These are phyloP conservation scores for Vitis riparia DNA, from an alignment of 164 flowering plant species.

Conservation along the genomic window DNA sequence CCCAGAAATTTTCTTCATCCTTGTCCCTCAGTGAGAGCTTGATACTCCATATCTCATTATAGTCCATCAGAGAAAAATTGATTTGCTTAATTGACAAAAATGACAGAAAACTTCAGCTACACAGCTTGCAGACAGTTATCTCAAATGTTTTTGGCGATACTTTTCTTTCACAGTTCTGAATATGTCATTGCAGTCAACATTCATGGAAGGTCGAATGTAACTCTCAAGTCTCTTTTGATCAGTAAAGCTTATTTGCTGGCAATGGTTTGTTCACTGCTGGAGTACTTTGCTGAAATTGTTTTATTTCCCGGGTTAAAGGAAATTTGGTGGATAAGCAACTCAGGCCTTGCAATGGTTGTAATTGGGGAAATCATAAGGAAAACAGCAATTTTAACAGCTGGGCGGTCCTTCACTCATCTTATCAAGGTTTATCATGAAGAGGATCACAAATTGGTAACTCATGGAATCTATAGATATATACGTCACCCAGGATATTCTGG, in stretches of 20 bases:
- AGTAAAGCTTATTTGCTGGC: constrained; percentile 76
- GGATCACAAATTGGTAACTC: constrained; percentile 66
- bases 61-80: constrained; percentile 2
- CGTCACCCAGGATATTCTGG: constrained; percentile 94
- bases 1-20: not conserved
- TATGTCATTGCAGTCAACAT: constrained; percentile 52
- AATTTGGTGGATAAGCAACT: constrained; percentile 70
- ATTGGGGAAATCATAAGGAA: constrained; percentile 80
- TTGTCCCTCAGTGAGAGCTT: not conserved
- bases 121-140: constrained; percentile 64
- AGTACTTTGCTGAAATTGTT: constrained; percentile 57
- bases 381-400: constrained; percentile 78
- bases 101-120: constrained; percentile 43
- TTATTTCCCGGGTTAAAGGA: constrained; percentile 77
- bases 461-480: constrained; percentile 67
- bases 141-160: constrained; percentile 54
- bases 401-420: constrained; percentile 77
- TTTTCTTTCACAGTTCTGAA: constrained; percentile 73
- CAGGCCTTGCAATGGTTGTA: constrained; percentile 70
- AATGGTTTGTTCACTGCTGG: constrained; percentile 62
- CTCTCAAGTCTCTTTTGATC: constrained; percentile 69
- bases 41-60: not conserved
- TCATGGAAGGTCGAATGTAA: constrained; percentile 66
- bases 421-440: constrained; percentile 60
- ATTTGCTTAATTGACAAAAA: constrained; percentile 19